Evolutionary conservation across 495 filamentous ascomycete genomes (phyloP), one percentile per base, ranked within the genome.

Genomic region (Xylaria grammica): DNA sequence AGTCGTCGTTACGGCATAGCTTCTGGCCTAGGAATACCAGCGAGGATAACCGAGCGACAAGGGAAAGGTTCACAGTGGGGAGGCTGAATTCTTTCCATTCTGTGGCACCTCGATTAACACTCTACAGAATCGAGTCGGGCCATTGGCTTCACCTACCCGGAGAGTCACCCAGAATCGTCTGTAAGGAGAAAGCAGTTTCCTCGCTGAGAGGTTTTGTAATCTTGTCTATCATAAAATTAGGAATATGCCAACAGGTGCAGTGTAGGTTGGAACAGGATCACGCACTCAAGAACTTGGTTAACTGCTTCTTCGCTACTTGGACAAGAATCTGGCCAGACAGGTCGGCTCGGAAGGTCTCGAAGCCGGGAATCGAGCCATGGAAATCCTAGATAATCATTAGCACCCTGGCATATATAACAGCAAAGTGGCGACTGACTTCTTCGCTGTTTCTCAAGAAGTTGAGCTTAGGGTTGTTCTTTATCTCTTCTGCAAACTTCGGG

Each of bases 271-370:
- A 55, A 2, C 66, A 67, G 24, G 68, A 62, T 20, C 66, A 69
- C 60, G 60, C 72, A 68, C 75, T 78, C n/a, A 84, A 73, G 11
- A 74, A 69, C 67, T 83, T 83, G 19, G 81, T 84, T 8, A 86
- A 66, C 53, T 82, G 74, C 38, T 74, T 79, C 57, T 70, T 80
- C 46, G 82, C 75, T 29, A 81, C 74, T 9, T 77, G 70, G 27
- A 75, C 59, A n/a, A 81, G 68, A 38, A 75, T 60, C 3, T 60
- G 60, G 32, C 69, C 65, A 5, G 30, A 66, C 58, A 15, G 20
- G 3, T 75, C 66, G 1, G 67, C 63, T 3, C 63, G 63, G 60
- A 82, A 81, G 11, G 75, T 70, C 40, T 85, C 80, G 48, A 86
- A 82, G 0, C 83, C 82, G 5, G 78, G 70, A 19, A 82, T 70